Evolutionary conservation across 768 basidiomycete genomes (phyloP), one percentile per base, ranked within the genome.

Genomic region (Trametes punicea): DNA sequence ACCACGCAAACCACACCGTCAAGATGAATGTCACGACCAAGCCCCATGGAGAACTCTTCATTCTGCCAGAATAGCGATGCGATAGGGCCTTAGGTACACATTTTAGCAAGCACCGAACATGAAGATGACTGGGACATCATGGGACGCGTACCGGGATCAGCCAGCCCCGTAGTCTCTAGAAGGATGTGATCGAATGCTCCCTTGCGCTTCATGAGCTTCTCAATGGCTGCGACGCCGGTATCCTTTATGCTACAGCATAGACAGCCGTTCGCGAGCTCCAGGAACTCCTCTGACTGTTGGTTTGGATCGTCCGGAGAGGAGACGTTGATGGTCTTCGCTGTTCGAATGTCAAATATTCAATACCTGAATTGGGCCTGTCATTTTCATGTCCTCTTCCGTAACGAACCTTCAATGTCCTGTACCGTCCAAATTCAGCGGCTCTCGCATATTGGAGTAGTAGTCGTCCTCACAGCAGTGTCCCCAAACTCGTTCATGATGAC

Each of bases 401-500:
- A 53, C 71, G 21, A 52, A 94, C 95, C 84, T 83, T 98, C 95
- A 52, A 98, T 97, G 66, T 93, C 96, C 89, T 91, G 64, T 8
- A 46, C 53, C 41, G 29, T 44, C 40, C 20, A 46, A 45, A 25
- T 20, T 7, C 10, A 23, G 18, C 46, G n/a, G 20, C 3, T 13
- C 51, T 33, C 46, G 38, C 36, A 40, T n/a, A 20, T 26, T 15
- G 16, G 16, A 21, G 16, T 1, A 15, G 75, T 36, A n/a, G n/a
- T 15, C 34, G 15, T 36, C n/a, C 84, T 66, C 65, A 91, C 90
- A 64, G 92, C 91, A 18, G 94, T 94, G 68, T 97, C 94, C 8
- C 93, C 96, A 68, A 98, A 98, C 71, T 95, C 93, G 66, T 96
- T 97, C 92, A 97, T 94, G 60, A 96, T 97, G 20, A 99, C 96